phyloP scores from a whole-genome alignment of 192 early-diverging fungal genomes.

The Podila epigama region DNA sequence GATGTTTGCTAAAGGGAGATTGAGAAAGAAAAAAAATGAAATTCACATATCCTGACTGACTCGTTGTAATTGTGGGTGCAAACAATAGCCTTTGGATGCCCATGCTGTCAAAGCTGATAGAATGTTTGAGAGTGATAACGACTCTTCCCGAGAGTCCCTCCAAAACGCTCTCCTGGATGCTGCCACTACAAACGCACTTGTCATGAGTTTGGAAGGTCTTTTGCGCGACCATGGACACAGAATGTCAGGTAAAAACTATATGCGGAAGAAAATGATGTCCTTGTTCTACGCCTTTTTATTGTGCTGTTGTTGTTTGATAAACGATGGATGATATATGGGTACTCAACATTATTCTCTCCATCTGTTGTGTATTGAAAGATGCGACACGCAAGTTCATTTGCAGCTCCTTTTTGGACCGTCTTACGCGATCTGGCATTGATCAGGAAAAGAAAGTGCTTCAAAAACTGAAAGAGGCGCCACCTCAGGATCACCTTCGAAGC shows the following conservation, averaged over 20 bases:
- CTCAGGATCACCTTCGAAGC: constrained; percentile 34
- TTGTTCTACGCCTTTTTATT: not conserved
- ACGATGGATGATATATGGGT: too few species aligned
- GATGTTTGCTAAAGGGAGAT: too few species aligned
- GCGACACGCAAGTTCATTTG: constrained; percentile 37
- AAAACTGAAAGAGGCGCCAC: constrained; percentile 24
- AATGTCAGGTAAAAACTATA: constrained; percentile 40
- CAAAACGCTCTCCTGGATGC: constrained; percentile 27
- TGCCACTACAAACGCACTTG: constrained; percentile 41
- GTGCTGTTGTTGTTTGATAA: too few species aligned
- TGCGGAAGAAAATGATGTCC: not conserved
- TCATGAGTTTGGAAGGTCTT: constrained; percentile 43
- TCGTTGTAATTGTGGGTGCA: not conserved
- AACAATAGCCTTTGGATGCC: constrained; percentile 22
- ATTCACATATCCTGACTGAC: not conserved
- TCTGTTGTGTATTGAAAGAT: too few species aligned
- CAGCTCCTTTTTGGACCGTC: constrained; percentile 41
- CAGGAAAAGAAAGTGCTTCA: constrained; percentile 26
- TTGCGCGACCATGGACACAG: constrained; percentile 41
- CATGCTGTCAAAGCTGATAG: constrained; percentile 11
- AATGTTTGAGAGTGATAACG: constrained; percentile 2
- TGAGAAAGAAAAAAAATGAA: too few species aligned
- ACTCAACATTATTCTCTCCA: too few species aligned
- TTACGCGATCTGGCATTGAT: constrained; percentile 33
- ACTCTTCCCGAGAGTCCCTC: constrained; percentile 21